Evolutionary conservation across 495 filamentous ascomycete genomes (phyloP).

Genomic region (Penicillium odoratum): DNA sequence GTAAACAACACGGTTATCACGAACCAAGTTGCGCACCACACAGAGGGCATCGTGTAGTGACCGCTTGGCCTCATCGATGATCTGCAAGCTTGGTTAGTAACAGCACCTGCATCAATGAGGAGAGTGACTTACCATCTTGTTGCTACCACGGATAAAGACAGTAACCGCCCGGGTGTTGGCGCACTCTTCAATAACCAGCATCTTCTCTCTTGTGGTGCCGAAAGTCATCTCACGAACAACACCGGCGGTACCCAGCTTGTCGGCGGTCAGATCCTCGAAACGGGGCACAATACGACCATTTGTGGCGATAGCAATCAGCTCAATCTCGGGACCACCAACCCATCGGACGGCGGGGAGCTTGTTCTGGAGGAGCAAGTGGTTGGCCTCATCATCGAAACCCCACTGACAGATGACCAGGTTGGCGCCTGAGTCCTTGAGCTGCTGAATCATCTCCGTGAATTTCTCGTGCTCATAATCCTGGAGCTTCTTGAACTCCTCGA

Average conservation of each 20-base stretch:
- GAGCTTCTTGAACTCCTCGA: conserved; percentile 96
- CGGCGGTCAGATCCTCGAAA: conserved; percentile 88
- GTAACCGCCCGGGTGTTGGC: conserved; percentile 97
- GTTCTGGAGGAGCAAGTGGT: conserved; percentile 94
- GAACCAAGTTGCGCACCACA: conserved; percentile 94
- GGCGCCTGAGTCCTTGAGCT: conserved; percentile 95
- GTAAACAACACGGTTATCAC: conserved; percentile 97
- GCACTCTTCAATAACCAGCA: conserved; percentile 99
- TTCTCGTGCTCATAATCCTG: conserved; percentile 94
- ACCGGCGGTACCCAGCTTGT: conserved; percentile 89
- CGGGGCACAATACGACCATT: conserved; percentile 96
- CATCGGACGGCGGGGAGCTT: conserved; percentile 93
- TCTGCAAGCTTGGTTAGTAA: conserved; percentile 49
- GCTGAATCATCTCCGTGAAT: conserved; percentile 97
- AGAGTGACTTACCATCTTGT: conserved; percentile 82
- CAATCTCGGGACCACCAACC: conserved; percentile 98
- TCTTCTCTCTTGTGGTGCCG: conserved; percentile 97
- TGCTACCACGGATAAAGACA: conserved; percentile 92
- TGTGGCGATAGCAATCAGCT: conserved; percentile 97
- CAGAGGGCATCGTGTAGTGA: conserved; percentile 97
- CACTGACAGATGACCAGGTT: conserved; percentile 99
- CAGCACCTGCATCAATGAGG: neutral
- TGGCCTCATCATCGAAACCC: conserved; percentile 99
- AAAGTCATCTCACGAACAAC: conserved; percentile 93
- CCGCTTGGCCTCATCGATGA: conserved; percentile 98